These are phyloP conservation scores for Monosporascus sp. DNA, from an alignment of 2,329 filamentous ascomycete species.

Conservation along the genomic window DNA sequence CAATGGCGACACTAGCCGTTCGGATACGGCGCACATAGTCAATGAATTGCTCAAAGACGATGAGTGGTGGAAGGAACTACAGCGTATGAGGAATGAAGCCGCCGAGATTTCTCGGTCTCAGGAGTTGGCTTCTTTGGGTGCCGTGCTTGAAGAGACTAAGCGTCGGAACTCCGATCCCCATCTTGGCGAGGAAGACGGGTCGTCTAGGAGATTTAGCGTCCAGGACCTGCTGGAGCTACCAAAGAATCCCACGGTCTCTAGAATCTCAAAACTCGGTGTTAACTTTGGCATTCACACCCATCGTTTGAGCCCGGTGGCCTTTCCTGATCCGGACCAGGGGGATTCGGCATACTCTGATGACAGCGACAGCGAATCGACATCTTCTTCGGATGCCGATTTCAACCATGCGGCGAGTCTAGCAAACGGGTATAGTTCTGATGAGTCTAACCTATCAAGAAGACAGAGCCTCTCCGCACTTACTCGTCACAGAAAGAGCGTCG, in stretches of 20 bases:
- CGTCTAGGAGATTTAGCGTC: constrained; percentile 39
- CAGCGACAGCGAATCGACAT: constrained; percentile 14
- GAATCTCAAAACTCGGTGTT: constrained; percentile 53
- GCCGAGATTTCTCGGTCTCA: constrained; percentile 35
- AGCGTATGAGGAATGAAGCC: constrained; percentile 43
- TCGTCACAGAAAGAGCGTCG: constrained; percentile 35
- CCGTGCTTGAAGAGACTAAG: constrained; percentile 39
- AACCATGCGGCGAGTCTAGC: constrained; percentile 33
- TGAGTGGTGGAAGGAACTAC: constrained; percentile 78
- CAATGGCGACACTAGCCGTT: constrained; percentile 57
- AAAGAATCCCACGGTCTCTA: constrained; percentile 50
- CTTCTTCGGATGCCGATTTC: constrained; percentile 27
- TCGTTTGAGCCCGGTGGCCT: constrained; percentile 57
- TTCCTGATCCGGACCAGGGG: constrained; percentile 31
- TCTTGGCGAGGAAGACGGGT: constrained; percentile 17
- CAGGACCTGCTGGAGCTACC: constrained; percentile 59
- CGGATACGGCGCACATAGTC: constrained; percentile 55
- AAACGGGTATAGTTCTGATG: constrained; percentile 37
- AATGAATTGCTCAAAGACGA: constrained; percentile 64
- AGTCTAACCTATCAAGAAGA: constrained; percentile 26
- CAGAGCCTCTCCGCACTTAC: constrained; percentile 18
- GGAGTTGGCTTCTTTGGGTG: constrained; percentile 37
- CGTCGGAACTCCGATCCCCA: constrained; percentile 41
- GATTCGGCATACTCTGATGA: constrained; percentile 14
- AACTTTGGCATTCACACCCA: constrained; percentile 73